These are phyloP conservation scores for Cercospora beticola DNA, from an alignment of 2,329 filamentous ascomycete genomes.

Conservation along the genomic window DNA sequence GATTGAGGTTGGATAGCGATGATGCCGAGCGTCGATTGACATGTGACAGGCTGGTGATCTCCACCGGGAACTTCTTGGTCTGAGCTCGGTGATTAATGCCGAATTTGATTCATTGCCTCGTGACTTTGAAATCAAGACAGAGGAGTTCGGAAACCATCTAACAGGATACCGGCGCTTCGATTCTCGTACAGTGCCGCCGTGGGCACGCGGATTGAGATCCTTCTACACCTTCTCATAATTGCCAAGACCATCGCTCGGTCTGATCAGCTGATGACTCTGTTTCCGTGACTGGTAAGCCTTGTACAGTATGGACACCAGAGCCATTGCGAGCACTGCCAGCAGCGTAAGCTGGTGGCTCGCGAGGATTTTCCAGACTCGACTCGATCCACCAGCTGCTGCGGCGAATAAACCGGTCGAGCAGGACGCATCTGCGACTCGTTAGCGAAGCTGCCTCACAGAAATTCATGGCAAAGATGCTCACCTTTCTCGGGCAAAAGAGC, in stretches of 20 bases:
- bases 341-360: neutral
- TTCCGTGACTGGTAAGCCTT: neutral
- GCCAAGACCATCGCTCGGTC: neutral
- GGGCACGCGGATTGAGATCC: neutral
- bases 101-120: neutral
- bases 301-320: neutral
- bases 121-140: neutral
- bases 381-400: neutral
- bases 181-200: neutral
- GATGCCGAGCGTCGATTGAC: neutral
- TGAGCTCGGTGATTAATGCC: neutral
- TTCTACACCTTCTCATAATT: constrained; percentile 7
- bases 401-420: neutral
- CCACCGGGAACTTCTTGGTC: neutral
- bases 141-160: neutral
- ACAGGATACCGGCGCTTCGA: neutral
- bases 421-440: neutral
- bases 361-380: neutral
- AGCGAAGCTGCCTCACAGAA: neutral
- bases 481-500: constrained; percentile 5
- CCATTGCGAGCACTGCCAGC: neutral
- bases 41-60: neutral
- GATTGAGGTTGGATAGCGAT: neutral
- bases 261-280: neutral
- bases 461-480: neutral